Conservation (phyloP, 306 rosid species). For the Pyrus betulifolia region DNA sequence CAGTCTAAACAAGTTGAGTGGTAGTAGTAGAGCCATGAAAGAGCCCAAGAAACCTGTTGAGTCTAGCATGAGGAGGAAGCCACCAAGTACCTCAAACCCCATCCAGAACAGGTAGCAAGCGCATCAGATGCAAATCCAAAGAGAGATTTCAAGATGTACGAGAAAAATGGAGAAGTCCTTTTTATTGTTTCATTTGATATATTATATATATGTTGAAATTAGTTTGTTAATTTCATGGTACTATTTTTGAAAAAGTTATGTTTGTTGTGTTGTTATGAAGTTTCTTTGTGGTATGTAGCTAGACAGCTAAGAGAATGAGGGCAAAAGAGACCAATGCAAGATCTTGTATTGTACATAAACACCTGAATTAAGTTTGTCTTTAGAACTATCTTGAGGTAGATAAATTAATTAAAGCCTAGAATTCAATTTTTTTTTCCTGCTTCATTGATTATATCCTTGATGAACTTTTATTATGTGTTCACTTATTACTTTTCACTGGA, state of each 20-base stretch:
- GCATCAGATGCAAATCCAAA: background rate
- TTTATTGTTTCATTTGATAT: background rate
- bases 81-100: conserved; percentile 21
- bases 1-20: background rate
- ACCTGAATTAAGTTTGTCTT: background rate
- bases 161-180: too few relatives aligned
- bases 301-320: background rate
- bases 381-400: background rate
- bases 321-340: background rate
- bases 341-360: background rate
- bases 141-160: background rate
- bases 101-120: conserved; percentile 18
- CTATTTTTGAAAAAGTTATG: background rate
- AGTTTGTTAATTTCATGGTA: background rate
- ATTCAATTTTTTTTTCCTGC: too few relatives aligned
- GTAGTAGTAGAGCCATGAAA: background rate
- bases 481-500: too few relatives aligned
- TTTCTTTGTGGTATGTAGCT: background rate
- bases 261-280: background rate
- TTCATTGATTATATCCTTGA: too few relatives aligned
- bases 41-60: conserved; percentile 29
- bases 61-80: conserved; percentile 19
- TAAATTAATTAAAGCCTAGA: too few relatives aligned
- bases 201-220: background rate
- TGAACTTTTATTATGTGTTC: too few relatives aligned